Evolutionary conservation across 441 rosid species (phyloP), one percentile per base, ranked within the genome.

Genomic region (Jatropha multifida): DNA sequence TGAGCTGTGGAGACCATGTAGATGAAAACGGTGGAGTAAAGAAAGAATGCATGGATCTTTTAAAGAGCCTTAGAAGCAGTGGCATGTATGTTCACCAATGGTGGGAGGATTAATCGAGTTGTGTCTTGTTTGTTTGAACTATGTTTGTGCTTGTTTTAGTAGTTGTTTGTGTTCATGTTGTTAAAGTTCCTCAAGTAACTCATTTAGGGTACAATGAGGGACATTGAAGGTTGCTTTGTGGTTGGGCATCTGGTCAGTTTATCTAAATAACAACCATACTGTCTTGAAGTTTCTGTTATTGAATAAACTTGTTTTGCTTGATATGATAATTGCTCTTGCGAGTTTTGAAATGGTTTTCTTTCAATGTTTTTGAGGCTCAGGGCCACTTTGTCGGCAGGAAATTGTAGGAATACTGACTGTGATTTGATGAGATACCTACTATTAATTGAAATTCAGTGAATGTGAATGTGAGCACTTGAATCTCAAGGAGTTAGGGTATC

Each of bases 1-100:
- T 94, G 18, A 84, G 83, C 62, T 94, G 97, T 81, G 69, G 80
- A 0, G 83, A 74, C 46, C 68, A 41, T 42, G 74, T 54, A 3
- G 83, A 76, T 14, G 85, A 77, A 44, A 75, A 78, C 1, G 79
- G 82, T 63, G 56, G 32, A 20, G 55, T 14, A 0, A 72, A 68
- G 17, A 84, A 79, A 37, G 85, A 80, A 44, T 94, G 98, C 79
- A 59, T 79, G 73, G 85, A 82, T 42, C 81, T 88, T 72, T 72
- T 88, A 77, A 81, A 78, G 76, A 81, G 83, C 72, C 89, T 90
- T 48, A 79, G 96, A 79, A 83, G 71, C 81, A 81, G 77, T n/a
- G 94, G 94, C 60, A 86, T 92, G 75, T 92, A 81, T 84, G 97
- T 87, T 54, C 97, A 92, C 78, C 97, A 92, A 3, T 90, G 96